A percentile compares a stretch with the other conserved stretches of the same genome.
phyloP scores from a whole-genome alignment of 2,329 filamentous ascomycete species.

The Helotiales sp. region DNA sequence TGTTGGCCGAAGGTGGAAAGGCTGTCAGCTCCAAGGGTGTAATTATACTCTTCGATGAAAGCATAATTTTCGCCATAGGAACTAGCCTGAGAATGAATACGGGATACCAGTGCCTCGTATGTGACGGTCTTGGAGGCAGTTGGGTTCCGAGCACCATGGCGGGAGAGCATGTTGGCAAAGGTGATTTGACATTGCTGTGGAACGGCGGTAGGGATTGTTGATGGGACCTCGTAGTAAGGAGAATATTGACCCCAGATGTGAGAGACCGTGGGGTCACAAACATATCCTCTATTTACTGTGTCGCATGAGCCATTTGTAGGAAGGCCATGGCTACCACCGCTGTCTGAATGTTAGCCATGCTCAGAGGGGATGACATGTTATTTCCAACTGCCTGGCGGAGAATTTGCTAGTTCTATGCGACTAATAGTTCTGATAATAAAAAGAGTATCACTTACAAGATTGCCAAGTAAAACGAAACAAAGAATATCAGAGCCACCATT shows the following conservation, averaged over 20 bases:
- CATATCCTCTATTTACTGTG: constrained; percentile 31
- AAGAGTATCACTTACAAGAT: constrained; percentile 19
- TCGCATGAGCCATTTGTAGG: constrained; percentile 28
- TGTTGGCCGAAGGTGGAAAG: constrained; percentile 67
- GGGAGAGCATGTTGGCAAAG: constrained; percentile 78
- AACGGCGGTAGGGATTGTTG: constrained; percentile 57
- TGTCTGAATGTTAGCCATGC: constrained; percentile 13
- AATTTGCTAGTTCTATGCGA: no score
- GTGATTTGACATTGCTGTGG: constrained; percentile 72
- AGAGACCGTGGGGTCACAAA: constrained; percentile 34
- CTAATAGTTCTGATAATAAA: no score
- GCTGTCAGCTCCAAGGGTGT: constrained; percentile 68
- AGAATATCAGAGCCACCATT: constrained; percentile 17
- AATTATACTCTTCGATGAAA: constrained; percentile 73
- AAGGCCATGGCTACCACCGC: constrained; percentile 12
- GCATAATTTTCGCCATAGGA: constrained; percentile 62
- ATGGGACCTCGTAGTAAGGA: constrained; percentile 76
- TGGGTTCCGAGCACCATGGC: constrained; percentile 83
- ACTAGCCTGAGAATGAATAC: constrained; percentile 59
- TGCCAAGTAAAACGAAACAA: constrained; percentile 27
- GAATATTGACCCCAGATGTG: constrained; percentile 80
- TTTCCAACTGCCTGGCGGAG: neutral
- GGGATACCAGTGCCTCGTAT: constrained; percentile 65
- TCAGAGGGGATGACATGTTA: neutral
- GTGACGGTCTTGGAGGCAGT: constrained; percentile 63